Evolutionary conservation across 176 grass and related monocot genomes (phyloP).

Genomic region (Otatea glauca): DNA sequence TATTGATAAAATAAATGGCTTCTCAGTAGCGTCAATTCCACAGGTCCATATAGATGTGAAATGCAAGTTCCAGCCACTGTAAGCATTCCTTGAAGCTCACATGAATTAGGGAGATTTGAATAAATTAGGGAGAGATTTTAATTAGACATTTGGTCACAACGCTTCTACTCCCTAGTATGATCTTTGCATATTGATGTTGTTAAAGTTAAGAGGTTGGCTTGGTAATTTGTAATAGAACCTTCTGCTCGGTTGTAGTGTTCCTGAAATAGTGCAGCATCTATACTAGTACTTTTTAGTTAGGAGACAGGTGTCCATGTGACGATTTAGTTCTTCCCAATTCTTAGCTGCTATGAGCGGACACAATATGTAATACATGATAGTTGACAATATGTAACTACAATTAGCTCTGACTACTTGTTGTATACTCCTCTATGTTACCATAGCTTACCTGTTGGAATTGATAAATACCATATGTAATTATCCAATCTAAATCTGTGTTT

Average conservation of each 20-base stretch:
- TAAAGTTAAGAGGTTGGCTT: background rate
- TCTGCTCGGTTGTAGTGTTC: background rate
- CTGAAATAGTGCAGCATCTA: background rate
- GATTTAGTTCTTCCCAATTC: background rate
- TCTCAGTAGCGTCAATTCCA: background rate
- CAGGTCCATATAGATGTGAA: background rate
- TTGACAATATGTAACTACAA: background rate
- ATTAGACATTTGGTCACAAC: background rate
- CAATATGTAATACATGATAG: background rate
- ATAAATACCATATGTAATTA: background rate
- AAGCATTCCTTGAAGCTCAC: background rate
- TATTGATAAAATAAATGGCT: background rate
- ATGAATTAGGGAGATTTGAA: background rate
- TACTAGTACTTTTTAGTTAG: background rate
- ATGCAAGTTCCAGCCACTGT: slow-evolving; percentile 6
- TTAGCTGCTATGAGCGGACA: background rate
- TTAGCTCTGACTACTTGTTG: background rate
- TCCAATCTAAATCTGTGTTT: background rate
- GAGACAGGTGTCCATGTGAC: background rate
- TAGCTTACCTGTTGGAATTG: too few species aligned
- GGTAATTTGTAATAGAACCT: background rate
- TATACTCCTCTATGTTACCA: background rate
- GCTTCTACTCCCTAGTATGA: background rate
- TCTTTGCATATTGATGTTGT: background rate
- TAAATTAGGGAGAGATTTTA: background rate